Evolutionary conservation across 352 stramenopile genomes (phyloP).

Genomic region (Phytophthora multivora): DNA sequence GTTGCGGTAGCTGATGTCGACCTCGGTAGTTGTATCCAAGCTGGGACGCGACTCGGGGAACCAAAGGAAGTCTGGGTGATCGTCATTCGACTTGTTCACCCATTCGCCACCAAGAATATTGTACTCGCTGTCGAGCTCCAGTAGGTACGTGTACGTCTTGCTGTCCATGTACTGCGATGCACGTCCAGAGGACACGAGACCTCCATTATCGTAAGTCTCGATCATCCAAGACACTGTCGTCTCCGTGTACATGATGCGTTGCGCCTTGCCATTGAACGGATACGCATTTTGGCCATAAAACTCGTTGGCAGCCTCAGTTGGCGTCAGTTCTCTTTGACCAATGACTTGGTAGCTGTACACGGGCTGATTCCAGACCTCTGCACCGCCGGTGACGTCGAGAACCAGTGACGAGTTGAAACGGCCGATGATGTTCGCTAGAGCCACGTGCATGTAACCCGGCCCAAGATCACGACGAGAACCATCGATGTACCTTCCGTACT

Average conservation of each 20-base stretch:
- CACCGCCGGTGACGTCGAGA: slow-evolving; percentile 28
- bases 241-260: slow-evolving; percentile 36
- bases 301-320: slow-evolving; percentile 19
- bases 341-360: slow-evolving; percentile 39
- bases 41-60: slow-evolving; percentile 2
- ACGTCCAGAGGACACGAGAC: slow-evolving; percentile 20
- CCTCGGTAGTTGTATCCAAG: too few relatives aligned
- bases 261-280: slow-evolving; percentile 35
- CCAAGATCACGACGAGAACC: background rate
- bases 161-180: background rate
- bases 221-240: slow-evolving; percentile 32
- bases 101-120: slow-evolving; percentile 36
- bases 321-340: slow-evolving; percentile 21
- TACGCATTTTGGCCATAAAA: slow-evolving; percentile 35
- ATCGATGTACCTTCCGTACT: slow-evolving; percentile 35
- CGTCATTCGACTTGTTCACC: slow-evolving; percentile 20
- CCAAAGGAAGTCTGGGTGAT: slow-evolving; percentile 39
- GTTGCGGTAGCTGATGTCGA: too few relatives aligned
- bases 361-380: slow-evolving; percentile 51
- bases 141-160: slow-evolving; percentile 25
- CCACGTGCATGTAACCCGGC: background rate
- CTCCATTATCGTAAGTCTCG: slow-evolving; percentile 27
- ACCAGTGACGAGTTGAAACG: slow-evolving; percentile 24
- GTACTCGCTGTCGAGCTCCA: slow-evolving; percentile 22
- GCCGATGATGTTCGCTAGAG: background rate